phyloP scores from a whole-genome alignment of 805 yeast species.

The Kregervanrija pseudodelftensis region DNA sequence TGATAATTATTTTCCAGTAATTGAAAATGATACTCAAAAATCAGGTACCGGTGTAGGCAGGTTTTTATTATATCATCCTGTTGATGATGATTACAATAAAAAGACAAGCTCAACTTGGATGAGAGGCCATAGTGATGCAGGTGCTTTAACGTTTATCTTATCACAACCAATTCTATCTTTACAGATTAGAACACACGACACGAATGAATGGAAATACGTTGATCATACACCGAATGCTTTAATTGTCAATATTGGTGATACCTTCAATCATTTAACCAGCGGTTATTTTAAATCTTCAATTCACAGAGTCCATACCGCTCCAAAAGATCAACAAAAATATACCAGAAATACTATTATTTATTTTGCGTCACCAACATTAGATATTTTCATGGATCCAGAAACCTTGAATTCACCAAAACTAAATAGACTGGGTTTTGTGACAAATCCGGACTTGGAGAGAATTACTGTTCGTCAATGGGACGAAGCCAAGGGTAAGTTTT shows the following conservation, averaged over 20 bases:
- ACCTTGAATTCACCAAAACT: slow-evolving; percentile 32
- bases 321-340: slow-evolving; percentile 31
- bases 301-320: slow-evolving; percentile 42
- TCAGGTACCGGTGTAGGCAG: slow-evolving; percentile 37
- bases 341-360: slow-evolving; percentile 36
- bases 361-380: slow-evolving; percentile 34
- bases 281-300: slow-evolving; percentile 41
- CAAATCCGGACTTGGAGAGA: slow-evolving; percentile 23
- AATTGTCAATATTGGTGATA: slow-evolving; percentile 36
- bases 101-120: slow-evolving; percentile 35
- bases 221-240: slow-evolving; percentile 33
- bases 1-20: slow-evolving; percentile 29
- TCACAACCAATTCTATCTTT: slow-evolving; percentile 35
- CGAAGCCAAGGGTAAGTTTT: slow-evolving; percentile 38
- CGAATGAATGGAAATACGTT: slow-evolving; percentile 35
- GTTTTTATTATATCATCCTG: slow-evolving; percentile 31
- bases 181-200: slow-evolving; percentile 32
- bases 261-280: slow-evolving; percentile 36
- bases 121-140: slow-evolving; percentile 43
- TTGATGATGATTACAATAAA: slow-evolving; percentile 22
- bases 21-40: slow-evolving; percentile 24
- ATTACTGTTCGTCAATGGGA: slow-evolving; percentile 38
- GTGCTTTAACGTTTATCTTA: slow-evolving; percentile 34
- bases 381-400: slow-evolving; percentile 36
- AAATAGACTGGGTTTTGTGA: slow-evolving; percentile 25